Evolutionary conservation across 2,329 filamentous ascomycete genomes (phyloP).

Genomic region (Amesomyces nigricolor): DNA sequence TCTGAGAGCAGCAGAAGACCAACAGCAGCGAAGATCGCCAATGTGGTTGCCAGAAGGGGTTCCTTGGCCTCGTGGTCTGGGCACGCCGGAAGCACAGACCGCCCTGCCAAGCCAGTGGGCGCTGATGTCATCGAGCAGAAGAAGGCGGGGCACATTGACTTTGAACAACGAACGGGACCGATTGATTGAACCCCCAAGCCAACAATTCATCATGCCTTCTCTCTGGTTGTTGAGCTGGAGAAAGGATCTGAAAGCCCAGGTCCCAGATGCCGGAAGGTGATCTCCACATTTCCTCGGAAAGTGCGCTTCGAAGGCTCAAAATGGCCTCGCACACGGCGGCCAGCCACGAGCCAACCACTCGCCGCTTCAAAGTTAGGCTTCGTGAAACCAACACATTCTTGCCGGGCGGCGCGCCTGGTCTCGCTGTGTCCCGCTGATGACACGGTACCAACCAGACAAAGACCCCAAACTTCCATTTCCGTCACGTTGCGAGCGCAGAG

Average conservation of each 20-base stretch:
- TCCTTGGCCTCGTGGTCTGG: neutral
- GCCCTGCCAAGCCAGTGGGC: conserved; percentile 1
- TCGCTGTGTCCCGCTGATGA: conserved; percentile 9
- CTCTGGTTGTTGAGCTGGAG: no score
- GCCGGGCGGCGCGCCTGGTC: neutral
- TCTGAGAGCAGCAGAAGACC: no score
- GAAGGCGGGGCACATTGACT: neutral
- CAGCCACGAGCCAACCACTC: neutral
- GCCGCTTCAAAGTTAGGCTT: conserved; percentile 4
- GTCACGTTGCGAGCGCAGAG: neutral
- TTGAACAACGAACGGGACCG: no score
- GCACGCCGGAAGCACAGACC: neutral
- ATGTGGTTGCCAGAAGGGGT: neutral
- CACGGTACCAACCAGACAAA: neutral
- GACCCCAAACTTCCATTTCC: neutral
- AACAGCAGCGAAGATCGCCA: neutral
- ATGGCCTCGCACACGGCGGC: neutral
- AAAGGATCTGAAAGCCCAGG: no score
- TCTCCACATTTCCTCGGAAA: no score
- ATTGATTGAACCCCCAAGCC: no score
- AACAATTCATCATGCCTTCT: no score
- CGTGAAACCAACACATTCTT: conserved; percentile 16
- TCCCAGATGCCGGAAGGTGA: no score
- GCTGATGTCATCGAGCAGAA: conserved; percentile 6
- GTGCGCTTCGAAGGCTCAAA: neutral